Conservation (phyloP, 352 stramenopile species). For the Pythium monospermum region DNA sequence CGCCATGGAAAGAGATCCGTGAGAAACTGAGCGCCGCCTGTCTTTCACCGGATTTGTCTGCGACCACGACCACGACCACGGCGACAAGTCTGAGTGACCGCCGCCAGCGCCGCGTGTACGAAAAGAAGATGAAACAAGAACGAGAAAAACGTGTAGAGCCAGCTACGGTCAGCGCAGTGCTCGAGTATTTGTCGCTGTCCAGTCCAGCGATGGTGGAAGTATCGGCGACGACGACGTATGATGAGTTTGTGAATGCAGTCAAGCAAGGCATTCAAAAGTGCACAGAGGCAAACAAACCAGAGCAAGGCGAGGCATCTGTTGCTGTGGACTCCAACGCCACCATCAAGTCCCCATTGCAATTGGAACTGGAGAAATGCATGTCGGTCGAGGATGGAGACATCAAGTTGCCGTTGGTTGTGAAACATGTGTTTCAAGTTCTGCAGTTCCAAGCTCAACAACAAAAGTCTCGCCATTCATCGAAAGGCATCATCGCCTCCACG, state of each 20-base stretch:
- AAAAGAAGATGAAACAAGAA: constrained; percentile 40
- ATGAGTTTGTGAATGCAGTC: constrained; percentile 32
- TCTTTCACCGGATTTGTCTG: too few relatives aligned
- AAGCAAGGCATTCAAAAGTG: constrained; percentile 25
- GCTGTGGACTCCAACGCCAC: constrained; percentile 5
- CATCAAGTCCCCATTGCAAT: constrained; percentile 5
- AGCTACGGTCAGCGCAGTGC: constrained; percentile 22
- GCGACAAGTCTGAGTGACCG: constrained; percentile 28
- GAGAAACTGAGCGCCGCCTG: constrained; percentile 9
- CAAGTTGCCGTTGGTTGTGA: constrained; percentile 11
- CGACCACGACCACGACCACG: not conserved
- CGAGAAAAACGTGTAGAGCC: constrained; percentile 32
- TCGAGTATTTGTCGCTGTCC: too few relatives aligned
- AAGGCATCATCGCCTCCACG: constrained; percentile 7
- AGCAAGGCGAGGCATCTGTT: constrained; percentile 55
- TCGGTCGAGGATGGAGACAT: not conserved
- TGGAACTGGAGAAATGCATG: constrained; percentile 11
- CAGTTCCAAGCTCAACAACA: constrained; percentile 7
- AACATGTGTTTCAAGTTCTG: constrained; percentile 18
- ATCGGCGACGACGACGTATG: constrained; percentile 28
- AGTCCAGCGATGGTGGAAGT: constrained; percentile 27
- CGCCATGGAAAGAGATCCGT: constrained; percentile 15
- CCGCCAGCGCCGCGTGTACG: constrained; percentile 42
- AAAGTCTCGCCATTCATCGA: constrained; percentile 1
- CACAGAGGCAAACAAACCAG: constrained; percentile 43